Base-by-base conservation (phyloP, 495 filamentous ascomycete species). In the Podospora pseudoanserina region DNA sequence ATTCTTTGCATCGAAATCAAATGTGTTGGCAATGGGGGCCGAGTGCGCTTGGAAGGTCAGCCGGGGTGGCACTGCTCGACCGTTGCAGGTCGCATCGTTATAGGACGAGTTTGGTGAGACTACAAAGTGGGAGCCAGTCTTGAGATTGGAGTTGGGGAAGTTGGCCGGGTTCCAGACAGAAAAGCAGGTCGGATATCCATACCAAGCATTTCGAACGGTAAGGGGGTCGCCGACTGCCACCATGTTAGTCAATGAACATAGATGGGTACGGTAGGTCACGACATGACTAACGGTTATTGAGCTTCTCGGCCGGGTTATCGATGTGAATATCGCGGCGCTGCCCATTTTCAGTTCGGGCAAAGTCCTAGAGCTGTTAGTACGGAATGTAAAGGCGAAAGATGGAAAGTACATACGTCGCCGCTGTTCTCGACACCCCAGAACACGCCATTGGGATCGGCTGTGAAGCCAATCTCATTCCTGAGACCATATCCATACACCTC, bases 391-490 rank as follows among this genome's bases (percentile, higher is more conserved):
- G n/a, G 39, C 27, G 27, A 4, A 4, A n/a, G 18, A 84, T 23
- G 27, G 30, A 15, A n/a, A 5, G 60, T n/a, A 66, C 89, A 78
- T 13, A 89, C 70, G 74, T 92, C 89, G 4, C 84, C 87, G 28
- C 84, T 87, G 72, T 91, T 92, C 79, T 92, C 89, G 1, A 92
- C 90, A 3, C 83, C 84, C 79, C 86, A 92, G 64, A 90, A 81
- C 3, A 84, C 83, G 27, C 89, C 88, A 9, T 76, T 82, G 0
- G 85, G 86, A 60, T 91, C 85, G 66, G 87, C 82, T 1, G 77
- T 82, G 13, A 91, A 78, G n/a, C 89, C 89, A 26, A 91, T 89
- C 32, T 85, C 85, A 75, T 91, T 91, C 4, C 89, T 79, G 54
- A 91, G 77, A 16, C 89, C 89, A 79, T 88, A 91, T 0, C 87